Percentiles rank a stretch among this genome's conserved stretches.
phyloP scores from a whole-genome alignment of 2,329 filamentous ascomycete genomes.

The Cryphonectria radicalis region DNA sequence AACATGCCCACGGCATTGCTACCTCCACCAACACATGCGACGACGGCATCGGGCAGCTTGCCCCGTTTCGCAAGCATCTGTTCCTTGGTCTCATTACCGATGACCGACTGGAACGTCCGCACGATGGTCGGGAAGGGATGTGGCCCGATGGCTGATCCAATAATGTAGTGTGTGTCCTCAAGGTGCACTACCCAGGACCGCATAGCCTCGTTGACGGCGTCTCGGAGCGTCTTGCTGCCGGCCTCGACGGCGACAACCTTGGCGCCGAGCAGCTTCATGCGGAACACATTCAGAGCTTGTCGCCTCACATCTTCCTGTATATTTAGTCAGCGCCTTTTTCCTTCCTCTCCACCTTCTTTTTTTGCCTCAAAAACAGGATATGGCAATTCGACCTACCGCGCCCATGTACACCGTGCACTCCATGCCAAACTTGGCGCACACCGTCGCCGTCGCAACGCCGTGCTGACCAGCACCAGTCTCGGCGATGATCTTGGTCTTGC shows the following conservation, averaged over 20 bases:
- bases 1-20: conserved; percentile 98
- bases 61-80: conserved; percentile 86
- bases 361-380: background rate
- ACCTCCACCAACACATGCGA: conserved; percentile 94
- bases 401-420: conserved; percentile 99
- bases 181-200: conserved; percentile 93
- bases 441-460: conserved; percentile 94
- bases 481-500: conserved; percentile 96
- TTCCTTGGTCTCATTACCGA: conserved; percentile 90
- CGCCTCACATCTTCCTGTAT: conserved; percentile 83
- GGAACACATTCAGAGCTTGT: conserved; percentile 97
- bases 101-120: conserved; percentile 95
- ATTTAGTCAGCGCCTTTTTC: conserved; percentile 33
- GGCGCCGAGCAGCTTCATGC: conserved; percentile 94
- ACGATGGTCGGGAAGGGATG: conserved; percentile 98
- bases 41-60: conserved; percentile 92
- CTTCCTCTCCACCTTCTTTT: background rate
- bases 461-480: conserved; percentile 98
- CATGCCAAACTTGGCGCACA: conserved; percentile 98
- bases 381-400: conserved; percentile 53
- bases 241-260: conserved; percentile 92
- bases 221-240: conserved; percentile 79
- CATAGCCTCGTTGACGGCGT: conserved; percentile 94
- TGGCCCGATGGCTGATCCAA: conserved; percentile 94
- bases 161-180: conserved; percentile 95